Evolutionary conservation across 129 eudicot species (phyloP).

Genomic region (Ambrosia trifida): DNA sequence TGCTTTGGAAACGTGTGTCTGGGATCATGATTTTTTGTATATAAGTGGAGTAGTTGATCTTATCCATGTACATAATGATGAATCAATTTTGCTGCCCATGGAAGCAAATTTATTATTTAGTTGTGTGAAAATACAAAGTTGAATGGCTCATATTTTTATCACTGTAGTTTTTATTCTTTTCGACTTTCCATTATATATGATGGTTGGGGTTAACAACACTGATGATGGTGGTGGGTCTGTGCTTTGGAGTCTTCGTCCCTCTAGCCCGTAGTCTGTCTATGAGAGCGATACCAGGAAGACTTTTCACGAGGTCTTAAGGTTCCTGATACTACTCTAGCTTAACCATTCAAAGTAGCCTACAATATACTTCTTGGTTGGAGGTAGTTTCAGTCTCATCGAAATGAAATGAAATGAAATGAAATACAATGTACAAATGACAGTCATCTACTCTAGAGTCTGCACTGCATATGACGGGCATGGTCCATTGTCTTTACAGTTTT

Average conservation of each 20-base stretch:
- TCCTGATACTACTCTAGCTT: too few relatives aligned
- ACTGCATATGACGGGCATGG: slow-evolving; percentile 25
- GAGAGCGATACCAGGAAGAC: too few relatives aligned
- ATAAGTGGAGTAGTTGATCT: slow-evolving; percentile 1
- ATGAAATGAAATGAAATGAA: slow-evolving; percentile 18
- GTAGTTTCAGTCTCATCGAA: background rate
- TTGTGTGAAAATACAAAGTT: too few relatives aligned
- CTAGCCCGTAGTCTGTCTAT: too few relatives aligned
- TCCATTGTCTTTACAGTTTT: slow-evolving; percentile 22
- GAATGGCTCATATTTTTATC: too few relatives aligned
- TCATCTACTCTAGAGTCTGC: slow-evolving; percentile 26
- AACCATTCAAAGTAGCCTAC: too few relatives aligned
- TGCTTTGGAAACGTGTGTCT: background rate
- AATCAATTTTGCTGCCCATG: slow-evolving; percentile 9
- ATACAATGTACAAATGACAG: slow-evolving; percentile 27
- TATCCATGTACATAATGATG: slow-evolving; percentile 19
- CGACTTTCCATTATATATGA: too few relatives aligned
- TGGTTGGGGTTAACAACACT: too few relatives aligned
- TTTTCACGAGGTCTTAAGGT: too few relatives aligned
- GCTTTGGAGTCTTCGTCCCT: too few relatives aligned
- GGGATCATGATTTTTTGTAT: slow-evolving; percentile 1
- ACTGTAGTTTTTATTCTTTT: too few relatives aligned
- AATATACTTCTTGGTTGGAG: background rate
- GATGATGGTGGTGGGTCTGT: too few relatives aligned
- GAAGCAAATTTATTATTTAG: slow-evolving; percentile 10